A percentile compares a stretch with the other conserved stretches of the same genome.
phyloP scores from a whole-genome alignment of 1,284 basidiomycete species.

The Microbotryum saponariae region DNA sequence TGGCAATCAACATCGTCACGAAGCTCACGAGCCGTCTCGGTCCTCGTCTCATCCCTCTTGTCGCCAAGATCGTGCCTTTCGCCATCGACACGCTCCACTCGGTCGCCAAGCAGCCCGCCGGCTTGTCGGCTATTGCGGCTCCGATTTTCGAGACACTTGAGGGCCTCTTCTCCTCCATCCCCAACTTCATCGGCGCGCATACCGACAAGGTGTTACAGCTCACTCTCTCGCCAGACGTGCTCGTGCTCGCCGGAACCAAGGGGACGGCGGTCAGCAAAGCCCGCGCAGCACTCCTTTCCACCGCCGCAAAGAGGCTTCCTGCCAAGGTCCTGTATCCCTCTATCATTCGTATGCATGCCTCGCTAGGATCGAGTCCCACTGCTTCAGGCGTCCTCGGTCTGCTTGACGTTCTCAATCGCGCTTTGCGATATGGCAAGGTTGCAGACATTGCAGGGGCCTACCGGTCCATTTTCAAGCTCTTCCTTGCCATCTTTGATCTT shows the following conservation, averaged over 20 bases:
- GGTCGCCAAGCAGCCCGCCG: conserved; percentile 39
- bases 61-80: conserved; percentile 61
- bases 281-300: conserved; percentile 22
- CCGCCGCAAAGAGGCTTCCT: conserved; percentile 55
- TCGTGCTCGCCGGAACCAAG: conserved; percentile 34
- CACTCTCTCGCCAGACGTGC: conserved; percentile 34
- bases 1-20: conserved; percentile 52
- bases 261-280: conserved; percentile 8
- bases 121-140: conserved; percentile 9
- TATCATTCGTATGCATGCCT: conserved; percentile 27
- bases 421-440: conserved; percentile 58
- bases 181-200: conserved; percentile 44
- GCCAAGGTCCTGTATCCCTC: conserved; percentile 45
- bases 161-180: conserved; percentile 40
- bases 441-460: conserved; percentile 61
- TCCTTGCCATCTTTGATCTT: conserved; percentile 70
- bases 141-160: conserved; percentile 29
- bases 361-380: conserved; percentile 8
- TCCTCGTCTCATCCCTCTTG: conserved; percentile 73
- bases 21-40: conserved; percentile 66
- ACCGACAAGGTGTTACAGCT: conserved; percentile 41
- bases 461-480: conserved; percentile 67
- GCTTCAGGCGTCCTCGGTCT: conserved; percentile 19
- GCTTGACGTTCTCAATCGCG: conserved; percentile 42
- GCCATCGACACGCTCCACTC: conserved; percentile 51